These are phyloP conservation scores for Balamuthia mandrillaris DNA, from an alignment of 208 protist genomes.

Conservation along the genomic window DNA sequence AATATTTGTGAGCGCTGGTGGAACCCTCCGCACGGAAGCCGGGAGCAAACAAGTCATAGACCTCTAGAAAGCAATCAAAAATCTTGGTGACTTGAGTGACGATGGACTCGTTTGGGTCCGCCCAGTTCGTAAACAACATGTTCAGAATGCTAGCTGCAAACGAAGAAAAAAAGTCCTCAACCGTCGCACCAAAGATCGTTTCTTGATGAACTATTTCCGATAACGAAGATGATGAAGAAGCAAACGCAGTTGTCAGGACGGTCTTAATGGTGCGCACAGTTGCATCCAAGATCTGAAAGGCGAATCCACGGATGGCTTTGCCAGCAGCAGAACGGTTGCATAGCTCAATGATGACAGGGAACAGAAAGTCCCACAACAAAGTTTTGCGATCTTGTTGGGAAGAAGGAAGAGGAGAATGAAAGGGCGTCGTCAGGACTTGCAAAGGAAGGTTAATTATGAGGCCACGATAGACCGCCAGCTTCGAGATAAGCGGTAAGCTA, in stretches of 20 bases:
- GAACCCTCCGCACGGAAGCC: background rate
- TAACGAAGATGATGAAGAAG: too few relatives aligned
- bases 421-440: background rate
- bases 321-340: background rate
- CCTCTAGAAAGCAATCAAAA: conserved; percentile 18
- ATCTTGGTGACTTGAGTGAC: conserved; percentile 19
- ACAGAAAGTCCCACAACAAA: background rate
- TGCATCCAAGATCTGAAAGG: conserved; percentile 3
- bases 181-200: background rate
- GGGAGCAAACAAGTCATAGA: background rate
- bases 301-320: background rate
- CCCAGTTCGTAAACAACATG: background rate
- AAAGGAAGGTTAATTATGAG: background rate
- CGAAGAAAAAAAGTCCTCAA: background rate
- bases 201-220: background rate
- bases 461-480: conserved; percentile 9
- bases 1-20: background rate
- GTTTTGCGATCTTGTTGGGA: background rate
- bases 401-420: too few relatives aligned
- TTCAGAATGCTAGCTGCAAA: background rate
- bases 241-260: background rate
- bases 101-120: conserved; percentile 12
- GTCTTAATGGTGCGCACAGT: conserved; percentile 15
- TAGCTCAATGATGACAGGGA: background rate
- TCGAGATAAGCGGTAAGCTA: background rate